These are phyloP conservation scores for Globisporangium nagaii DNA, from an alignment of 352 stramenopile genomes.

Conservation along the genomic window DNA sequence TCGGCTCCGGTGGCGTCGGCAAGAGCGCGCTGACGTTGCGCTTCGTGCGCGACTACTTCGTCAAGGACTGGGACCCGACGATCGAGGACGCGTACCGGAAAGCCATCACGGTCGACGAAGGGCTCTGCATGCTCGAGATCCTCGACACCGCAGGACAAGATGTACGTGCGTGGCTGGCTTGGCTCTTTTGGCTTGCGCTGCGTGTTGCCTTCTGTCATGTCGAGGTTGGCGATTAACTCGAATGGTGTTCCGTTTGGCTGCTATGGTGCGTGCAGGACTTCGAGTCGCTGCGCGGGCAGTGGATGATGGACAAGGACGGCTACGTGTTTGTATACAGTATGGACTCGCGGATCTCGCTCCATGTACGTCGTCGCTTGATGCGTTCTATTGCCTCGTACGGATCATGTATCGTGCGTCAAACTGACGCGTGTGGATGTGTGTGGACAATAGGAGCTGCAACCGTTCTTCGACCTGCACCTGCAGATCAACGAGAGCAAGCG, in stretches of 20 bases:
- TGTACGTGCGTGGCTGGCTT: slow-evolving; percentile 24
- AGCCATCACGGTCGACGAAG: slow-evolving; percentile 79
- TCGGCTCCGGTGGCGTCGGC: slow-evolving; percentile 86
- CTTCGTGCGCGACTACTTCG: slow-evolving; percentile 89
- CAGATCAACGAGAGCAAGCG: slow-evolving; percentile 86
- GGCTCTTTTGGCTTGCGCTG: neutral
- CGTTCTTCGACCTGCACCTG: slow-evolving; percentile 84
- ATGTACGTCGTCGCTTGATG: slow-evolving; percentile 58
- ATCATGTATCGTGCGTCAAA: neutral
- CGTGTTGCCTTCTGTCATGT: too few species aligned
- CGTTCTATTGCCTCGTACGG: neutral
- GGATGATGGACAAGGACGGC: slow-evolving; percentile 90
- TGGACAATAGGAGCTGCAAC: slow-evolving; percentile 60
- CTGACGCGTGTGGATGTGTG: neutral
- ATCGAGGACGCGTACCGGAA: slow-evolving; percentile 91
- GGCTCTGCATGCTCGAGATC: slow-evolving; percentile 87
- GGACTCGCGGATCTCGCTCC: slow-evolving; percentile 82
- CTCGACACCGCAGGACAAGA: slow-evolving; percentile 89
- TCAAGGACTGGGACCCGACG: slow-evolving; percentile 89
- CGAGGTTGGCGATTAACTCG: neutral
- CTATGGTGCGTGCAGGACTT: slow-evolving; percentile 52
- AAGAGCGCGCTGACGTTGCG: slow-evolving; percentile 88
- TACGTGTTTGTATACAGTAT: slow-evolving; percentile 91
- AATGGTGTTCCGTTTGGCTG: neutral
- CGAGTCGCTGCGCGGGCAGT: slow-evolving; percentile 82